Conservation (phyloP, 805 yeast genomes). For the Nematodospora valgi region DNA sequence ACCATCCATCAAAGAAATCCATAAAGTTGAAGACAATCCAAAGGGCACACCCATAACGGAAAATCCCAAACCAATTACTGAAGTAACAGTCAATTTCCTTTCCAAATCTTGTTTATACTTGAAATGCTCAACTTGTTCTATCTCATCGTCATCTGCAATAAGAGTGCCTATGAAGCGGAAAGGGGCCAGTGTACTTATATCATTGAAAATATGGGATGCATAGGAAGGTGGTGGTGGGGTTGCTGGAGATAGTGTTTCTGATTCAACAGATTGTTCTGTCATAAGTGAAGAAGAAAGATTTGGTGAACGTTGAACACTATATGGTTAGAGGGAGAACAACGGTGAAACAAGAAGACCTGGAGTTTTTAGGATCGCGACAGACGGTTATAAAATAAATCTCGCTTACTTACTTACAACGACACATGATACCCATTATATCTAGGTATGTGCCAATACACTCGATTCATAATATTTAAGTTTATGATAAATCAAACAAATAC, state of each 20-base stretch:
- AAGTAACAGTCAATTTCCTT: slow-evolving; percentile 62
- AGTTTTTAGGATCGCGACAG: not conserved
- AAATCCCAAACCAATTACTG: slow-evolving; percentile 76
- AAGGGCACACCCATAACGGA: slow-evolving; percentile 81
- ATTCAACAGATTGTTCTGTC: slow-evolving; percentile 2
- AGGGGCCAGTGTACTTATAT: slow-evolving; percentile 12
- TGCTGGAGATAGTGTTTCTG: not conserved
- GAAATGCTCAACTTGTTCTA: slow-evolving; percentile 65
- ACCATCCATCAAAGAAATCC: slow-evolving; percentile 71
- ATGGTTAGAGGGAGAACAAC: not conserved
- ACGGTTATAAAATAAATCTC: no score
- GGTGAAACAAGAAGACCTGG: not conserved
- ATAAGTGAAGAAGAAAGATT: not conserved
- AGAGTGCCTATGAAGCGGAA: slow-evolving; percentile 13
- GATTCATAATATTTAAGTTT: no score
- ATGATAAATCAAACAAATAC: no score
- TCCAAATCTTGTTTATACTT: slow-evolving; percentile 70
- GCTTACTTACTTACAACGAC: no score
- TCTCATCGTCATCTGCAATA: slow-evolving; percentile 36
- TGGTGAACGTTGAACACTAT: not conserved
- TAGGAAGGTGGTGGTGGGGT: slow-evolving; percentile 9
- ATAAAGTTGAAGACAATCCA: slow-evolving; percentile 70
- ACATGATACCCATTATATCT: no score
- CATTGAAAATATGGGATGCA: slow-evolving; percentile 8
- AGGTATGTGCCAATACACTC: no score